Evolutionary conservation across 495 filamentous ascomycete species (phyloP), one percentile per base, ranked within the genome.

Genomic region (Cladorrhinum samala): DNA sequence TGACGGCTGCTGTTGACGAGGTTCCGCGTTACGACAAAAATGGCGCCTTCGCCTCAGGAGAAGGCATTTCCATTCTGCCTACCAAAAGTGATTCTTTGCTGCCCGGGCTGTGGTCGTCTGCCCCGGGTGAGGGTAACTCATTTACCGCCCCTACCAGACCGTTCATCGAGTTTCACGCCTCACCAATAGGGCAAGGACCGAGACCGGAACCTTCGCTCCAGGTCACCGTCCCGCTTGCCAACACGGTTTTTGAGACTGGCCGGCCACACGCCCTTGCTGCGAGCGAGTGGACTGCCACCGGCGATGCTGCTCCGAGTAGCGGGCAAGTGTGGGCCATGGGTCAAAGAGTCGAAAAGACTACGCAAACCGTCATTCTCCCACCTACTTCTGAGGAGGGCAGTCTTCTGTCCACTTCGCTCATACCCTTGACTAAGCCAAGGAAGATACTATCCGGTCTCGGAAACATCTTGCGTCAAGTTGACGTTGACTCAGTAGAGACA

Each of bases 201-300:
- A n/a, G n/a, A n/a, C n/a, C n/a, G 0, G 50, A 60, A 45, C 6
- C 20, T 25, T 45, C 52, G 16, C 54, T 73, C 11, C 54, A 65
- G 8, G 62, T 77, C 36, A 76, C 72, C 2, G 40, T 89, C 17
- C 88, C 86, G 7, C 74, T 91, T 21, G 85, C 88, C 51, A 88
- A 89, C 58, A 93, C 88, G 0, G 60, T 91, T 11, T 93, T 92
- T 60, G 68, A 79, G 42, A 92, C 82, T 57, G 88, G 86, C 23
- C 79, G 70, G 38, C 72, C 76, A 27, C 79, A 81, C 16, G 87
- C 84, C 2, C 70, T 91, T 11, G 66, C 77, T 20, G 73, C 73
- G 11, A 80, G 77, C 55, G 72, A 61, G 30, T 91, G 86, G 86
- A 37, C 52, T 53, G 55, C 64, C 14, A 40, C 27, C 27, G 25